Evolutionary conservation across 192 early-diverging fungal genomes (phyloP), one percentile per base, ranked within the genome.

Genomic region (Coemansia sp.): DNA sequence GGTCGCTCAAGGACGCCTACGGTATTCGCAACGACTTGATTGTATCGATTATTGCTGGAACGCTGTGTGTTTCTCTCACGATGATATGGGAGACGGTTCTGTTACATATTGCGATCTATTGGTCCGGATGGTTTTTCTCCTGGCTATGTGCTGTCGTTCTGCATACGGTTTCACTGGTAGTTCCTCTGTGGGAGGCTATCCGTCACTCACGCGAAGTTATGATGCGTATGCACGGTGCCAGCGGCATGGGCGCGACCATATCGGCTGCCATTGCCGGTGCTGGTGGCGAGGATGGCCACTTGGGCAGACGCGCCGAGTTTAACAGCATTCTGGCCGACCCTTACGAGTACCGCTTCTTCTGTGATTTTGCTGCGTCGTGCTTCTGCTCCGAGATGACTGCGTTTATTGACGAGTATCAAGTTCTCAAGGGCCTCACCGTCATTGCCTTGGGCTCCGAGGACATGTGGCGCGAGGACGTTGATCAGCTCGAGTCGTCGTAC

Each of bases 311-410:
- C 45, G 53, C 79, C 37, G 79, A 81, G 64, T 81, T 76, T 53
- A 73, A 76, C 50, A 33, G 66, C 16, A 70, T 81, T 3, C 46
- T 81, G 40, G 70, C 64, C 7, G 71, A 73, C 36, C 79, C 79
- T 0, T 70, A 70, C 68, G 79, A 76, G 71, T 81, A 81, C 64
- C 74, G 74, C 39, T 69, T 56, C 42, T 81, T 81, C 64, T 75
- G 79, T 41, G 79, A 76, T 50, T 81, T 81, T 77, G 74, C 79
- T 1, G 79, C 79, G 3, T 72, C 79, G 31, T 81, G 79, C 64
- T 81, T 81, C 71, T 77, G 79, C 74, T 81, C 79, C 3, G 79
- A 81, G 21, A 68, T 81, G 73, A 77, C 73, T 0, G 79, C 74
- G 0, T 81, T 81, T 51, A 70, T 81, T 5, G 79, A 81, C 62